Conservation (phyloP, 495 filamentous ascomycete genomes). For the Xylaria cubensis region DNA sequence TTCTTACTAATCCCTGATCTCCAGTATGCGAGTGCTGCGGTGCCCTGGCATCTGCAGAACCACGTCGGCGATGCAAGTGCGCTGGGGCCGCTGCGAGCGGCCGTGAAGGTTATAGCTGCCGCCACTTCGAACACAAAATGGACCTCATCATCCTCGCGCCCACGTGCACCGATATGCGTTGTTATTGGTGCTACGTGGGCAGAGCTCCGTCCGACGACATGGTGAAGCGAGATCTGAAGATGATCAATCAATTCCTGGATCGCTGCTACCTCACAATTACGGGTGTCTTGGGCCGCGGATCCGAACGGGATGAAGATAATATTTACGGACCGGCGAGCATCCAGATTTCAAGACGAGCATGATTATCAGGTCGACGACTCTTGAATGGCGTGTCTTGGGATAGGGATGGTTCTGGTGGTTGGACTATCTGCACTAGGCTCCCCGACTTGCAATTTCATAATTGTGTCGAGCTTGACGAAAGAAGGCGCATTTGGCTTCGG, state of each 20-base stretch:
- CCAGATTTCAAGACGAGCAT: background rate
- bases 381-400: background rate
- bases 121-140: background rate
- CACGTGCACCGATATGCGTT: background rate
- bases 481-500: background rate
- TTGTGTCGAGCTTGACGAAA: background rate
- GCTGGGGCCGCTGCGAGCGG: background rate
- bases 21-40: slow-evolving; percentile 2
- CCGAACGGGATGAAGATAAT: background rate
- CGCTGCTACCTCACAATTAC: background rate
- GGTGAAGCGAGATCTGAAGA: background rate
- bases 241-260: background rate
- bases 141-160: background rate
- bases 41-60: background rate
- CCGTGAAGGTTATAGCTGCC: background rate
- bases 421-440: background rate
- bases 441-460: background rate
- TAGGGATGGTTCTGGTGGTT: background rate
- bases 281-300: background rate
- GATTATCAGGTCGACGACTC: background rate
- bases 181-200: background rate
- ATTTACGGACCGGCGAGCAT: background rate
- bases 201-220: background rate
- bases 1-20: background rate
- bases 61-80: background rate